A percentile compares a stretch with the other conserved stretches of the same genome.
Conservation (phyloP, 2,329 filamentous ascomycete species). For the Colletotrichum higginsianum region DNA sequence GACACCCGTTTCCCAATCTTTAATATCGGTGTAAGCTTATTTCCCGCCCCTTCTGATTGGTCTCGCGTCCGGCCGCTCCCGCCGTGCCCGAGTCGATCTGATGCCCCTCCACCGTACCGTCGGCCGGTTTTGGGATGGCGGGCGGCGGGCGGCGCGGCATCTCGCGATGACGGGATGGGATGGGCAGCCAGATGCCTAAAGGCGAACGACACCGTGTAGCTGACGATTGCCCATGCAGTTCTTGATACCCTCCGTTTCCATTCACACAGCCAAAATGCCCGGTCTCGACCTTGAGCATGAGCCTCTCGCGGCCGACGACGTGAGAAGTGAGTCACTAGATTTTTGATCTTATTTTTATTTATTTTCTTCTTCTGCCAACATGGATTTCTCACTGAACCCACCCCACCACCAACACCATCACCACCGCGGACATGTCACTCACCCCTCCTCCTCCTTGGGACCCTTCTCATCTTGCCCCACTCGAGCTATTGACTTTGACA, state of each 20-base stretch:
- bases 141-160: background rate
- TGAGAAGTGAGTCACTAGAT: constrained; percentile 54
- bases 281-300: constrained; percentile 54
- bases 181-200: constrained; percentile 1
- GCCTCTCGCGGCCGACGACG: constrained; percentile 62
- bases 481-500: background rate
- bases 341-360: background rate
- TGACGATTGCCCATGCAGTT: constrained; percentile 2
- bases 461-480: constrained; percentile 9
- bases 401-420: background rate
- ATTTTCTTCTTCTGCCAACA: background rate
- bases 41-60: constrained; percentile 15
- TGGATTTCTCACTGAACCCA: constrained; percentile 5
- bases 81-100: background rate
- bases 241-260: constrained; percentile 24
- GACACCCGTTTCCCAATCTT: constrained; percentile 6
- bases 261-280: constrained; percentile 53
- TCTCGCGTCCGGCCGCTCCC: background rate
- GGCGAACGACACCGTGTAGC: background rate
- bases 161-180: constrained; percentile 23
- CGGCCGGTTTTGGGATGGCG: constrained; percentile 11
- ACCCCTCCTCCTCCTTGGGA: background rate
- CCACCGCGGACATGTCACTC: constrained; percentile 24
- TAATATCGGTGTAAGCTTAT: constrained; percentile 26
- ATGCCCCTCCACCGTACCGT: background rate